phyloP scores from a whole-genome alignment of 495 filamentous ascomycete genomes.

The Pyrenula massariospora region DNA sequence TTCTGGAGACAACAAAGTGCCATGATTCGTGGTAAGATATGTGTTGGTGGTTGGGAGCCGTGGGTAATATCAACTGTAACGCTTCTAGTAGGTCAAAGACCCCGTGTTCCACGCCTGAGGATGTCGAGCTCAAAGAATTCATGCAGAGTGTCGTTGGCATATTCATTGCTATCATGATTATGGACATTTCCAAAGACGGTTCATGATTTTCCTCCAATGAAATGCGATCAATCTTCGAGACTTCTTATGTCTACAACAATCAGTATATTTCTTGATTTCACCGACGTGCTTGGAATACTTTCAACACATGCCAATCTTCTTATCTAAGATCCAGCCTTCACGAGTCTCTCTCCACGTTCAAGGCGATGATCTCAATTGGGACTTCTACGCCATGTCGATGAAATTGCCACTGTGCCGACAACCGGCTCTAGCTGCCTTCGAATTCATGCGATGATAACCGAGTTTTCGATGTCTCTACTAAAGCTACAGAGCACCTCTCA shows the following conservation, averaged over 20 bases:
- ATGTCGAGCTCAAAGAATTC: background rate
- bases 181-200: background rate
- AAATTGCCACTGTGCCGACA: too few relatives aligned
- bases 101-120: background rate
- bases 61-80: slow-evolving; percentile 36
- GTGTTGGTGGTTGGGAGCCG: slow-evolving; percentile 62
- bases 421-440: too few relatives aligned
- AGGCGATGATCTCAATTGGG: too few relatives aligned
- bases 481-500: too few relatives aligned
- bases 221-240: background rate
- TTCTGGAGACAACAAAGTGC: slow-evolving; percentile 63
- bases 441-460: too few relatives aligned
- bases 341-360: too few relatives aligned
- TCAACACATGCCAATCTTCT: too few relatives aligned
- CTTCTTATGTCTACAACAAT: background rate
- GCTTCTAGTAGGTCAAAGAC: slow-evolving; percentile 30
- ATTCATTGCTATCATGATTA: background rate
- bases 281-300: too few relatives aligned
- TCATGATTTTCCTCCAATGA: background rate
- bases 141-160: background rate
- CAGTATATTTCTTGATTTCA: too few relatives aligned
- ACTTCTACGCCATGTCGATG: too few relatives aligned
- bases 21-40: slow-evolving; percentile 49
- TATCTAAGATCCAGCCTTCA: too few relatives aligned
- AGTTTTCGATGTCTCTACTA: too few relatives aligned